Conservation (phyloP, 2,329 filamentous ascomycete species). For the Alternaria burnsii region DNA sequence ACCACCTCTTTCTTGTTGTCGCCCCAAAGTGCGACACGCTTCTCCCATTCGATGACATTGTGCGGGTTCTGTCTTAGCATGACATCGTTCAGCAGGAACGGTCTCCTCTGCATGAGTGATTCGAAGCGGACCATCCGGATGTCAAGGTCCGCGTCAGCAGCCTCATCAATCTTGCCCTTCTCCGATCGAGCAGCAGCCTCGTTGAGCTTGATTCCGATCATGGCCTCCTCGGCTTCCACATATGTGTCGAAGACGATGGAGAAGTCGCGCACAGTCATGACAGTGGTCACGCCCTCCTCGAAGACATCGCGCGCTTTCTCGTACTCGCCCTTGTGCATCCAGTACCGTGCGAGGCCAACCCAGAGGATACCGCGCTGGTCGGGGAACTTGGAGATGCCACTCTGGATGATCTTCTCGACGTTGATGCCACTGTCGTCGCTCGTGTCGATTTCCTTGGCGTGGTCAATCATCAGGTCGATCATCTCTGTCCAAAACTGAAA, state of each 20-base stretch:
- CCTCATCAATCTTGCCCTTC: constrained; percentile 78
- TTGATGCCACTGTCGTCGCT: constrained; percentile 84
- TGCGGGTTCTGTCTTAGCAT: constrained; percentile 94
- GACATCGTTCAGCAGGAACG: constrained; percentile 96
- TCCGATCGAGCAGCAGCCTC: constrained; percentile 81
- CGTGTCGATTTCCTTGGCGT: constrained; percentile 85
- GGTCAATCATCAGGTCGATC: constrained; percentile 91
- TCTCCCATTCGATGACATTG: constrained; percentile 96
- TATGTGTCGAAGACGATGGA: constrained; percentile 97
- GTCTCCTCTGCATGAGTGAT: constrained; percentile 94
- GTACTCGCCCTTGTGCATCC: constrained; percentile 91
- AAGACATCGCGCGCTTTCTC: constrained; percentile 93
- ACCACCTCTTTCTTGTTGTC: constrained; percentile 91
- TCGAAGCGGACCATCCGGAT: constrained; percentile 98
- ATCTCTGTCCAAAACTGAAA: constrained; percentile 99
- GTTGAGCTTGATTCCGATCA: constrained; percentile 92
- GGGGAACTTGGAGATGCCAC: constrained; percentile 87
- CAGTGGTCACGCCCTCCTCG: constrained; percentile 94
- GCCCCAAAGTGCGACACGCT: constrained; percentile 93
- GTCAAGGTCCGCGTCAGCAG: constrained; percentile 92
- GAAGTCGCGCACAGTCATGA: constrained; percentile 98
- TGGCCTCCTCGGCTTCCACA: constrained; percentile 94
- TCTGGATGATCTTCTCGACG: constrained; percentile 90
- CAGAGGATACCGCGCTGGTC: constrained; percentile 95
- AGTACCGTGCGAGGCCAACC: constrained; percentile 94